Conservation (phyloP, 768 basidiomycete genomes). For the Cystoderma amianthinum region DNA sequence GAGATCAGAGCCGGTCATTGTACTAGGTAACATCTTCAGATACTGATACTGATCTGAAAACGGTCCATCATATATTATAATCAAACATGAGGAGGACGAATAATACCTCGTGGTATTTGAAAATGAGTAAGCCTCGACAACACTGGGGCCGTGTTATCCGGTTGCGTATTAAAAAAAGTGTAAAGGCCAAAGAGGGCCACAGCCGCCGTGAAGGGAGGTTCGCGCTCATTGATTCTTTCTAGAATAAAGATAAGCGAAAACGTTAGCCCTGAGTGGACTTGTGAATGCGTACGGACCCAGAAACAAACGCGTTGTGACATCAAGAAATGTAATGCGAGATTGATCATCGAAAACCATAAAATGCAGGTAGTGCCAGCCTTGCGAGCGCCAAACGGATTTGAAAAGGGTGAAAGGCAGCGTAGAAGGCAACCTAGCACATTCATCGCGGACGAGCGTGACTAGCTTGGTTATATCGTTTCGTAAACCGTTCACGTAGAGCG, state of each 20-base stretch:
- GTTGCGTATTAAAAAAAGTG: constrained; percentile 65
- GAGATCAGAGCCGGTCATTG: constrained; percentile 31
- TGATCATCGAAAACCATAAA: constrained; percentile 67
- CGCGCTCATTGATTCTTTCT: constrained; percentile 50
- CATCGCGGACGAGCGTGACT: constrained; percentile 43
- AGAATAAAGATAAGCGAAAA: neutral
- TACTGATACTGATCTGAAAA: constrained; percentile 48
- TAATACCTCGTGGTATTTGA: constrained; percentile 54
- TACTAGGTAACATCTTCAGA: constrained; percentile 40
- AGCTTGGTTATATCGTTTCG: constrained; percentile 58
- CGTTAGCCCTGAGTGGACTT: neutral
- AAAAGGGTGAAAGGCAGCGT: constrained; percentile 59
- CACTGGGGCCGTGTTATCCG: constrained; percentile 41
- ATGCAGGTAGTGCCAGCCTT: constrained; percentile 74
- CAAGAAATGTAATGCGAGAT: constrained; percentile 57
- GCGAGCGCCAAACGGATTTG: constrained; percentile 58
- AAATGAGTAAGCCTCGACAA: constrained; percentile 47
- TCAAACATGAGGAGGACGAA: neutral
- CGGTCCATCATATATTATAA: constrained; percentile 3
- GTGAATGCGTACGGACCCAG: constrained; percentile 39
- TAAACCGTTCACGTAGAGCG: constrained; percentile 57
- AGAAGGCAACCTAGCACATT: constrained; percentile 26
- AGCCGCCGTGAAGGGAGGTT: constrained; percentile 47
- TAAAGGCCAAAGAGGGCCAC: constrained; percentile 67
- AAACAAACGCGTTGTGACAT: constrained; percentile 55